Base-by-base conservation (phyloP, 2,329 filamentous ascomycete species). In the Aulographum hederae region DNA sequence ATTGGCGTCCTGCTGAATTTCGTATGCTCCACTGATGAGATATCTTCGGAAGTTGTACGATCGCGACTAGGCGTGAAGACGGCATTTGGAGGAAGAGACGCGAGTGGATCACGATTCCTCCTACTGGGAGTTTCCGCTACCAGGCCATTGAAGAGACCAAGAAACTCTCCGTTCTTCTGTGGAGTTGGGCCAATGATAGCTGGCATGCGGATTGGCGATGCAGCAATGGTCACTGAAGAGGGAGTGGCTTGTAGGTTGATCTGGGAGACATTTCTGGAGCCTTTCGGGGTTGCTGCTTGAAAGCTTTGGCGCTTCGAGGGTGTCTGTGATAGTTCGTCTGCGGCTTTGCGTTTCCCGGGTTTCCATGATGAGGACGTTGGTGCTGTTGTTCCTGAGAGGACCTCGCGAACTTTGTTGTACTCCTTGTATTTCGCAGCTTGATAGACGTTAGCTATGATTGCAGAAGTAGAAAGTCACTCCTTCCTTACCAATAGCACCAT, bases 141-240 rank as follows among this genome's bases (percentile, higher is more conserved):
- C 5, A 82, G 55, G 8, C 78, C 54, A 45, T 86, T 80, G 46
- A 89, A 89, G 13, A 89, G 55, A 4, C 80, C 78, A 2, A 89
- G 60, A 1, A 84, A 73, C 14, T 69, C 69, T 18, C 80, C 80
- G 47, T 86, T 77, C 38, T 73, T 71, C 45, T 86, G 80, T 3
- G 80, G 80, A 10, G 80, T 89, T 2, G 80, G 80, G 2, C 78
- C 78, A 37, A 89, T 67, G 1, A 63, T 67, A 4, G 67, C 71
- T 2, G 26, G 29, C 8, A 63, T 6, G 20, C n/a, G n/a, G 20
- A 23, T 6, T n/a, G 20, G 20, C 6, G 20, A 23, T 6, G 20
- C 20, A n/a, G n/a, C 6, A 6, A n/a, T 23, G 20, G 6, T 6
- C 6, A 6, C n/a, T 58, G 0, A 53, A 53, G 2, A 71, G n/a